Conservation (phyloP, 2,329 filamentous ascomycete genomes). For the Fusarium stilboides region DNA sequence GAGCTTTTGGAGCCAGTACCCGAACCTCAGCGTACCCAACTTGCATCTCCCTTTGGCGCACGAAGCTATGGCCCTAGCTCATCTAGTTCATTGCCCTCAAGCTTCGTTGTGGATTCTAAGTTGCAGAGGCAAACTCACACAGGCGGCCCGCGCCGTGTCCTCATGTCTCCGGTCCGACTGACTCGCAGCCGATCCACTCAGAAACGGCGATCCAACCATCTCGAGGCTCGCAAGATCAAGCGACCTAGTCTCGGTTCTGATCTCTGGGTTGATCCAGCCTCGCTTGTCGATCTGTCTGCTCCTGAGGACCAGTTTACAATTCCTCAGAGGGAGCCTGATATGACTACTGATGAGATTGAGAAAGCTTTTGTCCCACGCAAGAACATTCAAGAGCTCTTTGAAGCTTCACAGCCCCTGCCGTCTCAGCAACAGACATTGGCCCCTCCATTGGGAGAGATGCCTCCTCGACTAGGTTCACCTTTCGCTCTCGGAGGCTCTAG, state of each 20-base stretch:
- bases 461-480: constrained; percentile 71
- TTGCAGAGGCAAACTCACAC: constrained; percentile 64
- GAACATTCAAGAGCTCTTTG: constrained; percentile 60
- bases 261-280: constrained; percentile 65
- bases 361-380: constrained; percentile 60
- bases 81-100: constrained; percentile 63
- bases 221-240: constrained; percentile 65
- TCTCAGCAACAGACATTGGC: constrained; percentile 39
- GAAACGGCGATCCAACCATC: constrained; percentile 68
- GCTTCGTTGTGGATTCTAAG: constrained; percentile 52
- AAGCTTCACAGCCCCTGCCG: constrained; percentile 49
- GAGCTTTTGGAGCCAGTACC: constrained; percentile 48
- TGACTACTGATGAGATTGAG: constrained; percentile 52
- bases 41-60: constrained; percentile 70
- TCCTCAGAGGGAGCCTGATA: constrained; percentile 44
- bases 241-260: constrained; percentile 70
- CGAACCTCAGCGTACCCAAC: constrained; percentile 53
- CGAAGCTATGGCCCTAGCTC: constrained; percentile 75
- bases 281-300: constrained; percentile 44
- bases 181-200: constrained; percentile 67
- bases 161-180: constrained; percentile 69
- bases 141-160: constrained; percentile 63
- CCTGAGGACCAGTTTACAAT: constrained; percentile 54
- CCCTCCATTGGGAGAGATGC: constrained; percentile 55
- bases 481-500: constrained; percentile 67